These are phyloP conservation scores for Amauroascus niger DNA, from an alignment of 2,329 filamentous ascomycete species.

Conservation along the genomic window DNA sequence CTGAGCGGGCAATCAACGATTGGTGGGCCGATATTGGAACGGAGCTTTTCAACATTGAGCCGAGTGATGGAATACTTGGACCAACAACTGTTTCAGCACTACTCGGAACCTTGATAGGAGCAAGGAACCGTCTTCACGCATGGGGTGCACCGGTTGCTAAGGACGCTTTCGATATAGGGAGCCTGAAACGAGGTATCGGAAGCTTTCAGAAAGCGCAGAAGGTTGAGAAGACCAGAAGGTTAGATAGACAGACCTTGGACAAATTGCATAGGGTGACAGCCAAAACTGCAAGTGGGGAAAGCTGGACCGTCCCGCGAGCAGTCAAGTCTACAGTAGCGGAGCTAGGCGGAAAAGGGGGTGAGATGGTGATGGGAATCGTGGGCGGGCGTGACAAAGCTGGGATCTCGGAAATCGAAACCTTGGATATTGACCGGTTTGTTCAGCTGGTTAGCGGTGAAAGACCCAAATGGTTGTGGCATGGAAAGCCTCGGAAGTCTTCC, in stretches of 20 bases:
- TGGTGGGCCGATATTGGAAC: slow-evolving; percentile 95
- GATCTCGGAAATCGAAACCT: slow-evolving; percentile 84
- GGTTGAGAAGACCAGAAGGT: slow-evolving; percentile 61
- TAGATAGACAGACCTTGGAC: slow-evolving; percentile 76
- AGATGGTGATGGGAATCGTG: slow-evolving; percentile 93
- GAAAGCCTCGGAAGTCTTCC: slow-evolving; percentile 63
- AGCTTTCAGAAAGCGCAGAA: slow-evolving; percentile 87
- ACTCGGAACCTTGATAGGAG: slow-evolving; percentile 78
- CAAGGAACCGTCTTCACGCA: slow-evolving; percentile 77
- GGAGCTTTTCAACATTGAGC: slow-evolving; percentile 86
- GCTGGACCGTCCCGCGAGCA: slow-evolving; percentile 83
- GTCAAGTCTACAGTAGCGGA: slow-evolving; percentile 94
- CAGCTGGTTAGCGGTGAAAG: slow-evolving; percentile 69
- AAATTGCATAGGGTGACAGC: slow-evolving; percentile 73
- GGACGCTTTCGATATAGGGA: slow-evolving; percentile 79
- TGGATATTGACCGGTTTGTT: slow-evolving; percentile 76
- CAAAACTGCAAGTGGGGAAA: slow-evolving; percentile 79
- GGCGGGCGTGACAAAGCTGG: slow-evolving; percentile 76
- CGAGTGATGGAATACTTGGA: slow-evolving; percentile 82
- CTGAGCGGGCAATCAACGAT: slow-evolving; percentile 77
- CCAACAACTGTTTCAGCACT: slow-evolving; percentile 84
- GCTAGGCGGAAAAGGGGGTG: slow-evolving; percentile 83
- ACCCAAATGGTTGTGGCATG: slow-evolving; percentile 89
- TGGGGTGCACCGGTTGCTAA: slow-evolving; percentile 76
- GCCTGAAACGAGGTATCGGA: slow-evolving; percentile 71